Evolutionary conservation across 2,329 filamentous ascomycete species (phyloP).

Genomic region (Neospermospora avenae): DNA sequence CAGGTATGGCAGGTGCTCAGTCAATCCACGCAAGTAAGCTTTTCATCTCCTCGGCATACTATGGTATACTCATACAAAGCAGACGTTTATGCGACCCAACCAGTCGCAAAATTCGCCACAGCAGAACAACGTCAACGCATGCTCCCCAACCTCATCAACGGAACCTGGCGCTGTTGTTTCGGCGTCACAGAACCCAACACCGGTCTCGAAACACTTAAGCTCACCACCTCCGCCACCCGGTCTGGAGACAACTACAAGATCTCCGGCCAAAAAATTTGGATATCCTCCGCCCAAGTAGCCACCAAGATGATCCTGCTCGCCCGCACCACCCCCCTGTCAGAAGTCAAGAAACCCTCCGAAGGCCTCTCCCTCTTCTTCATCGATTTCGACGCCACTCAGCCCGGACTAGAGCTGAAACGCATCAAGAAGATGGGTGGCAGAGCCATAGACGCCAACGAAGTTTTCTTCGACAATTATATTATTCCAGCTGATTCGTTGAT

Average conservation of each 20-base stretch:
- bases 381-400: conserved; percentile 59
- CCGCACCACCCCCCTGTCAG: conserved; percentile 66
- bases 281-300: conserved; percentile 79
- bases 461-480: conserved; percentile 79
- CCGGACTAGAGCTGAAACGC: conserved; percentile 53
- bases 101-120: conserved; percentile 69
- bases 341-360: conserved; percentile 67
- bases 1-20: conserved; percentile 71
- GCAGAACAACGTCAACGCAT: conserved; percentile 59
- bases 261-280: conserved; percentile 85
- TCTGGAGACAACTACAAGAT: conserved; percentile 62
- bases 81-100: conserved; percentile 72
- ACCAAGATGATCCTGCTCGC: conserved; percentile 80
- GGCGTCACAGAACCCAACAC: conserved; percentile 83
- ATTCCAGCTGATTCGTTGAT: conserved; percentile 64
- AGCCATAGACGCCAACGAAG: conserved; percentile 80
- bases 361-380: conserved; percentile 80
- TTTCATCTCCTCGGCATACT: neutral
- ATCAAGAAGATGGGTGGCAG: conserved; percentile 86
- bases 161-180: conserved; percentile 71
- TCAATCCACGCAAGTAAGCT: conserved; percentile 52
- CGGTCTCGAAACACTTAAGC: conserved; percentile 71
- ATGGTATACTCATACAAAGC: neutral
- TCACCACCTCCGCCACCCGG: conserved; percentile 62
- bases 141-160: conserved; percentile 68